These are phyloP conservation scores for Tanozyma kutaoensis DNA, from an alignment of 805 yeast genomes.

Conservation along the genomic window DNA sequence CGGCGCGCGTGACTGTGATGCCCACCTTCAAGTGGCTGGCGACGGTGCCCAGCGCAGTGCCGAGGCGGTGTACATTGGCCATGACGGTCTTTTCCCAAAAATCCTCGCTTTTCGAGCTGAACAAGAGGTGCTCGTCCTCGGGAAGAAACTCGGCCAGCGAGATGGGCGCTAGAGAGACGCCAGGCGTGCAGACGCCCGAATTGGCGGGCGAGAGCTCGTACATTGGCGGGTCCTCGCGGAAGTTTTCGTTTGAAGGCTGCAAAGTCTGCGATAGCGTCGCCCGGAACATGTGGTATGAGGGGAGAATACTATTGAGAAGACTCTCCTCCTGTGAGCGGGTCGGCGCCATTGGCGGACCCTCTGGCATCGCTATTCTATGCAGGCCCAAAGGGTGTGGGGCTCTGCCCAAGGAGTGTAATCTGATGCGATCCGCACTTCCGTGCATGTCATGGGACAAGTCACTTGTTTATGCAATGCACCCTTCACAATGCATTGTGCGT, in stretches of 20 bases:
- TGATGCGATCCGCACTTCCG: no score
- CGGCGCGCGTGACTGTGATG: conserved; percentile 21
- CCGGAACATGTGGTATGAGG: conserved; percentile 32
- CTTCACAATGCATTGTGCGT: no score
- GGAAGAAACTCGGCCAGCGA: no score
- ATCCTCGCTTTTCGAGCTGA: conserved; percentile 6
- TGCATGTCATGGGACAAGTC: no score
- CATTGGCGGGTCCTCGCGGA: conserved; percentile 24
- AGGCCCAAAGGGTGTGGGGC: no score
- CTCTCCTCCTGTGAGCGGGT: conserved; percentile 15
- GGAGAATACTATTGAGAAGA: conserved; percentile 22
- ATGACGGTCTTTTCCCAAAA: conserved; percentile 27
- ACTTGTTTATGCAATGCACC: no score
- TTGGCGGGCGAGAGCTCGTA: conserved; percentile 12
- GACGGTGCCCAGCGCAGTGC: conserved; percentile 10
- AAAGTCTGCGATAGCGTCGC: conserved; percentile 24
- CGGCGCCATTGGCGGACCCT: no score
- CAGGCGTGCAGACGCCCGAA: conserved; percentile 7
- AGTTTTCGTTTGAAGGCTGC: conserved; percentile 24
- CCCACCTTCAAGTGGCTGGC: conserved; percentile 16
- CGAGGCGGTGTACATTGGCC: conserved; percentile 27
- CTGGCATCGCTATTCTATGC: no score
- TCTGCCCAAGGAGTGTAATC: no score
- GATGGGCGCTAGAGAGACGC: conserved; percentile 1
- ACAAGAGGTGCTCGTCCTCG: conserved; percentile 3